Conservation (phyloP, 805 yeast genomes). For the Metschnikowia amazonensis region DNA sequence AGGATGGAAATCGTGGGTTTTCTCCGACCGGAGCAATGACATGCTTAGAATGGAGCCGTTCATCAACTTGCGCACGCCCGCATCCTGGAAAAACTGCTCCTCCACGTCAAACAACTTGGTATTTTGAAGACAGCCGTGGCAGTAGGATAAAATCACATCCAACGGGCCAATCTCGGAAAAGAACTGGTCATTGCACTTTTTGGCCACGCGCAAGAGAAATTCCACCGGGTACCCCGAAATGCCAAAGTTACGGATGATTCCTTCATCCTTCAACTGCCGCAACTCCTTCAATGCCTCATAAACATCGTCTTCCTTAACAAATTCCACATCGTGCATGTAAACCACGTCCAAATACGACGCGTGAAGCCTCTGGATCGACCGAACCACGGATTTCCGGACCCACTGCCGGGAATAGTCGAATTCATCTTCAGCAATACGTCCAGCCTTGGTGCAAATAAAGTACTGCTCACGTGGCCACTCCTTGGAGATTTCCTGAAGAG, state of each 20-base stretch:
- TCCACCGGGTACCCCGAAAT: constrained; percentile 85
- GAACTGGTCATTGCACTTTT: constrained; percentile 23
- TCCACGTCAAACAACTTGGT: constrained; percentile 45
- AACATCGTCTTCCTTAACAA: constrained; percentile 53
- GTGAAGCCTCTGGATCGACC: constrained; percentile 64
- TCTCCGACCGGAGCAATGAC: constrained; percentile 71
- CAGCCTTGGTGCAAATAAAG: constrained; percentile 81
- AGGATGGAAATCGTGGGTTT: constrained; percentile 78
- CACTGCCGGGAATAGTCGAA: constrained; percentile 69
- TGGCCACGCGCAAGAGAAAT: constrained; percentile 54
- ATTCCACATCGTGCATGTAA: constrained; percentile 87
- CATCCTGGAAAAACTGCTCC: constrained; percentile 47
- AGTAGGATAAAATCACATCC: constrained; percentile 75
- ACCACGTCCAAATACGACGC: constrained; percentile 76
- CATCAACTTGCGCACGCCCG: constrained; percentile 55
- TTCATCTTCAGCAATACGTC: constrained; percentile 61
- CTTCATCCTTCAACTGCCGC: constrained; percentile 56
- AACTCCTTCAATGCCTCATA: constrained; percentile 62
- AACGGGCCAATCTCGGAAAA: constrained; percentile 52
- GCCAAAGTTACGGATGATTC: constrained; percentile 64
- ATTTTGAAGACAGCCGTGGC: constrained; percentile 81
- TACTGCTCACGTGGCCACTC: constrained; percentile 56
- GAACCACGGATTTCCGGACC: constrained; percentile 57
- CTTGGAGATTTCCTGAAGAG: constrained; percentile 34
- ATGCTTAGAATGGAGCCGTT: constrained; percentile 86